Conservation (phyloP, 306 rosid species). For the Medicago lupulina region DNA sequence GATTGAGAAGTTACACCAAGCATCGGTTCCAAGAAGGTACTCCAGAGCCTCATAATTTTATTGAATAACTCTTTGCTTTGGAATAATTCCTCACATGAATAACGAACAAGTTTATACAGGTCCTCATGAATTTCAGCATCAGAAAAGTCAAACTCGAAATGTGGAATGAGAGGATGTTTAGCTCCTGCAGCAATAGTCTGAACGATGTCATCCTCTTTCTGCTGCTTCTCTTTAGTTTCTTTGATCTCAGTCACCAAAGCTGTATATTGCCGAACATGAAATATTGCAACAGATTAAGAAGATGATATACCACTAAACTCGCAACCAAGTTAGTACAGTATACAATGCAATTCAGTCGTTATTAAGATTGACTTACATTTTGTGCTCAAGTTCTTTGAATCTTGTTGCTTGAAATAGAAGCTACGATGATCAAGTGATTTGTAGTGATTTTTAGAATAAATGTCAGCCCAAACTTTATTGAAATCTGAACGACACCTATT, state of each 20-base stretch:
- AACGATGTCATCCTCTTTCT: constrained; percentile 81
- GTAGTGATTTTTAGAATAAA: constrained; percentile 92
- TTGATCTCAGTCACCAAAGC: constrained; percentile 92
- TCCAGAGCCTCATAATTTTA: constrained; percentile 88
- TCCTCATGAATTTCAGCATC: constrained; percentile 83
- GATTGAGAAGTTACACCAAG: constrained; percentile 78
- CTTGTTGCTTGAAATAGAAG: constrained; percentile 99
- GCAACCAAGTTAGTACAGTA: background rate
- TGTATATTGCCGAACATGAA: constrained; percentile 47
- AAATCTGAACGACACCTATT: constrained; percentile 88
- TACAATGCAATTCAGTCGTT: constrained; percentile 5
- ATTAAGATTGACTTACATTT: constrained; percentile 70
- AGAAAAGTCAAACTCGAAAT: constrained; percentile 77
- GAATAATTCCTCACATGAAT: constrained; percentile 88
- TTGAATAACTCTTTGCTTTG: constrained; percentile 74
- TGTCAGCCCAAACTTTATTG: constrained; percentile 98
- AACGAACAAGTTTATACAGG: constrained; percentile 79
- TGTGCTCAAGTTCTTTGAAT: constrained; percentile 90
- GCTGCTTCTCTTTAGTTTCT: constrained; percentile 85
- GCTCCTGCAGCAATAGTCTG: constrained; percentile 85
- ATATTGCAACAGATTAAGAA: constrained; percentile 38
- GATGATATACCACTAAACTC: constrained; percentile 16
- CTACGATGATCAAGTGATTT: constrained; percentile 99
- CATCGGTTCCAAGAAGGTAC: constrained; percentile 86
- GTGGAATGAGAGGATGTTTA: constrained; percentile 74